Evolutionary conservation across 1,284 basidiomycete genomes (phyloP).

Genomic region (Pterulicium gracile): DNA sequence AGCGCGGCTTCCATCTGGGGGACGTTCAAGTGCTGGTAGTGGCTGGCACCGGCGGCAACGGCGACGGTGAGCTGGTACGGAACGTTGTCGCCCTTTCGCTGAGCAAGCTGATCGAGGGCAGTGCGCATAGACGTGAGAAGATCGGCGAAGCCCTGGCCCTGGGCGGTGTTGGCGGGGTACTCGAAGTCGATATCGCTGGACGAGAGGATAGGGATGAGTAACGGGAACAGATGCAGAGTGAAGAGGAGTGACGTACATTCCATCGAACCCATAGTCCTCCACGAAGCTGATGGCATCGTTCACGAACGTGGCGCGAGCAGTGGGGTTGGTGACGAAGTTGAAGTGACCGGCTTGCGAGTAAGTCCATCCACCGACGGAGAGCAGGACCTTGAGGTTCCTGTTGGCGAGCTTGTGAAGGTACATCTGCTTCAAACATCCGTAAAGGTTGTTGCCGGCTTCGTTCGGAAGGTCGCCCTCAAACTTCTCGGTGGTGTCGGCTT

Average conservation of each 20-base stretch:
- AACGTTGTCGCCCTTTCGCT: constrained; percentile 44
- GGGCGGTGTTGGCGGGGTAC: constrained; percentile 39
- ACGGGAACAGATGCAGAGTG: no score
- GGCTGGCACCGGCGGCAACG: constrained; percentile 52
- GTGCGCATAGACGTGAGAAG: constrained; percentile 45
- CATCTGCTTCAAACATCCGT: constrained; percentile 81
- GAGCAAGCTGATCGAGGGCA: constrained; percentile 40
- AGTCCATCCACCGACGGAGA: constrained; percentile 72
- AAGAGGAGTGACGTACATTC: no score
- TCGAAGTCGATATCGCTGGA: constrained; percentile 67
- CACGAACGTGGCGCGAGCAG: constrained; percentile 62
- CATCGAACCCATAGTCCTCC: constrained; percentile 16
- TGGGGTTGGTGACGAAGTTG: constrained; percentile 42
- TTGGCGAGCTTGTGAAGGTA: constrained; percentile 65
- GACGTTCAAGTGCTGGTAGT: constrained; percentile 67
- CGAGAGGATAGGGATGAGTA: no score
- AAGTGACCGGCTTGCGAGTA: constrained; percentile 62
- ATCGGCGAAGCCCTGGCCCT: constrained; percentile 49
- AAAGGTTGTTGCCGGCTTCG: constrained; percentile 65
- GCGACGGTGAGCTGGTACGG: constrained; percentile 52
- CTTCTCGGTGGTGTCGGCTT: constrained; percentile 77
- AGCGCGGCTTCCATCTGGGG: constrained; percentile 61
- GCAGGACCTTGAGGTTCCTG: constrained; percentile 66
- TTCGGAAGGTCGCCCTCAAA: constrained; percentile 51
- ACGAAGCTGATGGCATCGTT: constrained; percentile 59